Evolutionary conservation across 495 filamentous ascomycete species (phyloP), one percentile per base, ranked within the genome.

Genomic region (Podospora appendiculata): DNA sequence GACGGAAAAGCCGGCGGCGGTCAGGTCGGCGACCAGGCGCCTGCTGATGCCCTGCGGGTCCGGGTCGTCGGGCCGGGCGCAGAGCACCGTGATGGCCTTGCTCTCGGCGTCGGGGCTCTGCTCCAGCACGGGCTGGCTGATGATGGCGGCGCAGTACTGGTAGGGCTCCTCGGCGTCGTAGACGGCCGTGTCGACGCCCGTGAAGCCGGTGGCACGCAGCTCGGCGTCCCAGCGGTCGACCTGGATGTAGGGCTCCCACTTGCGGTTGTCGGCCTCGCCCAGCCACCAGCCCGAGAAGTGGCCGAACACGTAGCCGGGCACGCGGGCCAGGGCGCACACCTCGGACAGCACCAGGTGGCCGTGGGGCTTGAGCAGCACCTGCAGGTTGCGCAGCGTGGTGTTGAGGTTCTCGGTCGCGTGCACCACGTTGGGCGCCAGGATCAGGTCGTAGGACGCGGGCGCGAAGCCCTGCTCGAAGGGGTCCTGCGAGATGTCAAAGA

Each of bases 391-490:
- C 32, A 76, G 41, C 6, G 72, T 72, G 6, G 50, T 55, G 3
- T 51, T 51, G 32, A 76, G 59, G 47, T 52, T 55, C 11, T 54
- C 55, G n/a, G 74, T 77, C 6, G 75, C 72, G 47, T 78, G 75
- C 6, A 77, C 40, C 4, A 82, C 78, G 51, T 79, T 76, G 8
- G 74, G 58, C 0, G 78, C 80, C 16, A 83, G 46, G 9, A 85
- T 65, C 1, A 85, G 55, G 51, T 85, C 80, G 57, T 78, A 85
- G 0, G 58, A 50, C 3, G 52, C 68, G 2, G 50, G 53, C 32
- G 71, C 64, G 47, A 80, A 79, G 0, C 77, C 79, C 50, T 85
- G 80, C 32, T 64, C 54, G 0, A 51, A 34, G 1, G 75, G 73
- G 47, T 79, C 73, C 18, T 66, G 56, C 16, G 69, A 68, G 25